These are phyloP conservation scores for Pachysolen tannophilus DNA, from an alignment of 805 yeast genomes.

Conservation along the genomic window DNA sequence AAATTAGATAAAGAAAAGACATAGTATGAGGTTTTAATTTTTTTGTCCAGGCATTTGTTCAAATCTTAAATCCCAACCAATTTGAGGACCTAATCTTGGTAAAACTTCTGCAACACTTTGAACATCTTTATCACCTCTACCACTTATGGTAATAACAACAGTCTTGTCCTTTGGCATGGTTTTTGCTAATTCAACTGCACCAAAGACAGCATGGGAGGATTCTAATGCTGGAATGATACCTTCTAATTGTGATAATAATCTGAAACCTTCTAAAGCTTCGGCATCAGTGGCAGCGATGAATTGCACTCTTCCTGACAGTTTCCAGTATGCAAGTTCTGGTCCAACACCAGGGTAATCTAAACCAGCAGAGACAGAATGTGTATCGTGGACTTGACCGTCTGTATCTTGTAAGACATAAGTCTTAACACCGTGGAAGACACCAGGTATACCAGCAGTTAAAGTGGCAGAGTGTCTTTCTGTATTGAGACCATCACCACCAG, in stretches of 20 bases:
- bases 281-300: constrained; percentile 92
- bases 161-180: constrained; percentile 72
- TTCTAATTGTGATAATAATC: constrained; percentile 80
- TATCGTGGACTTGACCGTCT: constrained; percentile 96
- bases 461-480: constrained; percentile 92
- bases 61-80: constrained; percentile 95
- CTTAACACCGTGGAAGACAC: constrained; percentile 97
- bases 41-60: constrained; percentile 26
- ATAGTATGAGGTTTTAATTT: no score
- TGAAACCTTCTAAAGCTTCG: constrained; percentile 90
- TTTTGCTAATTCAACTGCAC: constrained; percentile 84
- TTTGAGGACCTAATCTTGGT: constrained; percentile 82
- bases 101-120: constrained; percentile 93
- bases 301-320: constrained; percentile 84
- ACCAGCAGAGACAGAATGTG: constrained; percentile 98
- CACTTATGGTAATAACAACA: constrained; percentile 84
- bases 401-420: constrained; percentile 85
- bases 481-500: constrained; percentile 96
- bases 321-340: constrained; percentile 95
- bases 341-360: constrained; percentile 99
- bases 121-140: constrained; percentile 99
- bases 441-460: constrained; percentile 88
- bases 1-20: no score
- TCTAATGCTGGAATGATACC: constrained; percentile 99
- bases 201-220: constrained; percentile 92